Base-by-base conservation (phyloP, 2,329 filamentous ascomycete species). In the Penicillium sp. region DNA sequence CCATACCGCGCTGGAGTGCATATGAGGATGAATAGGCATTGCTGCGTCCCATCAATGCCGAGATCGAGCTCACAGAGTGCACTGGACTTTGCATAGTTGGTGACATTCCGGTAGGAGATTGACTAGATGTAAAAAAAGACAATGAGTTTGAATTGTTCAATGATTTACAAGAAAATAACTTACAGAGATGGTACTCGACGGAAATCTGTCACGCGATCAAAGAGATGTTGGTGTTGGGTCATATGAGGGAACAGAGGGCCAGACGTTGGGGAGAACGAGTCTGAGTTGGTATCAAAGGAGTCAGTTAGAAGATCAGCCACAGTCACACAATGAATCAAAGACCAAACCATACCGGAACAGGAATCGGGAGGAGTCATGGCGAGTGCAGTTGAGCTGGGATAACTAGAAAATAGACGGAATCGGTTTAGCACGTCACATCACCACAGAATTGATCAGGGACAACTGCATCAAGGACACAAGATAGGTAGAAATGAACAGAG, bases 301-400 rank as follows among this genome's bases (percentile, higher is more conserved):
- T 76, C 54, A 61, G 58, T 56, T 38, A 38, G 24, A 38, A 45
- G 30, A 30, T 35, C 28, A 28, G 38, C 40, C 59, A 17, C 50
- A 53, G 42, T 45, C 35, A 42, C 38, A 30, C 28, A 40, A 19
- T 42, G 42, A 19, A 50, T 35, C 37, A 19, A 30, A 33, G 40
- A 56, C 19, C 33, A 83, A 70, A 80, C 81, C 66, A 82, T 85
- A 71, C 84, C 84, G 60, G 81, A 83, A 60, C 82, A 84, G 63
- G 85, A 84, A 76, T 87, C 84, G 57, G 78, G 71, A 56, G 80
- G 78, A 67, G 77, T 81, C 75, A 81, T 77, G 62, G 85, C 81
- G 69, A 85, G 80, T 68, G 81, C 79, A 71, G 81, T 75, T 63
- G 78, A 78, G 65, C 80, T 70, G 64, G 82, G 79, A 74, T 84